Evolutionary conservation across 2,329 filamentous ascomycete species (phyloP), one percentile per base, ranked within the genome.

Genomic region (Colletotrichum sp.): DNA sequence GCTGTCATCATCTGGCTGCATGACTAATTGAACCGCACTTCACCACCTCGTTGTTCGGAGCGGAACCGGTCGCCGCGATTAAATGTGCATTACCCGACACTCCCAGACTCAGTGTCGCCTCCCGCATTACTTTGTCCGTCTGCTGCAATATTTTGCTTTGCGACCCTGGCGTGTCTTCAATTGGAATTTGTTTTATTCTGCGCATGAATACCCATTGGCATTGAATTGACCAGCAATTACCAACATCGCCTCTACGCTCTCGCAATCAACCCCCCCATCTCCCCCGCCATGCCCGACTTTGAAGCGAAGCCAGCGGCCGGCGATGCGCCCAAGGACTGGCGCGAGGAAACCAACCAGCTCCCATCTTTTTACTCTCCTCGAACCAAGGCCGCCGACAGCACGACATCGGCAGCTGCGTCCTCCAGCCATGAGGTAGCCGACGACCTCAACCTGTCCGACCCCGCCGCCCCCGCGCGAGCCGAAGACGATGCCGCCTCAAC

Each of bases 341-440:
- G 80, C 76, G 79, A 81, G 76, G 81, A 84, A 61, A 81, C 81
- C 34, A 79, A 80, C 73, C 82, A 85, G 64, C 83, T 88, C 43
- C 87, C 87, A 3, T 87, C 87, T 12, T 88, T 88, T 78, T 88
- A 88, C 78, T 88, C 87, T 5, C 87, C 87, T 7, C 83, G 80
- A 65, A 84, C 85, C 9, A 74, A 81, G 6, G 78, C 67, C 2
- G 66, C 80, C 71, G 69, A 78, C 80, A 28, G 76, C n/a, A 18
- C n/a, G n/a, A n/a, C 24, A 28, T 78, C 48, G 75, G 68, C 55
- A 78, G 82, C 70, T 56, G 69, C 62, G 71, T 79, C 24, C 66
- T 30, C 62, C 67, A 69, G 66, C 64, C 66, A 52, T 9, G 58
- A 36, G 70, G 74, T 61, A 66, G 66, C 71, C 69, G 70, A 76